Conservation (phyloP, 1,284 basidiomycete genomes). For the Cryptococcus sp. region DNA sequence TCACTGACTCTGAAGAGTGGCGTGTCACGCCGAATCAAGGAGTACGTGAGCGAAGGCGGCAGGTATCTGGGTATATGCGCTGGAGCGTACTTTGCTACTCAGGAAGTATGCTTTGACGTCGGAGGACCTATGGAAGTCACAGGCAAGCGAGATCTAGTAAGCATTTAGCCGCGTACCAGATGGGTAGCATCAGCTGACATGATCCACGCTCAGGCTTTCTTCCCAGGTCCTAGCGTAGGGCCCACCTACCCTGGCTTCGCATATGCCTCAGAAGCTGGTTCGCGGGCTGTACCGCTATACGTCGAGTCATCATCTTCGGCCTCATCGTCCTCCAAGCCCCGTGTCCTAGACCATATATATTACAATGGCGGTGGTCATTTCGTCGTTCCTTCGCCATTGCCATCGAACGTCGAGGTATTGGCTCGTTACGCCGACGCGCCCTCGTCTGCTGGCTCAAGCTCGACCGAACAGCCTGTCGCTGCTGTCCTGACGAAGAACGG, state of each 20-base stretch:
- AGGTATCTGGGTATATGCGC: slow-evolving; percentile 67
- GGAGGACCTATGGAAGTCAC: slow-evolving; percentile 57
- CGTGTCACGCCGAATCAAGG: slow-evolving; percentile 59
- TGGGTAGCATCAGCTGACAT: not conserved
- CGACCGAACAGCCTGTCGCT: slow-evolving; percentile 54
- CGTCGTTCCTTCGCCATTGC: slow-evolving; percentile 43
- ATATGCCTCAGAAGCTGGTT: slow-evolving; percentile 57
- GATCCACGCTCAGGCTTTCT: slow-evolving; percentile 56
- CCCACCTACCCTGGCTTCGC: slow-evolving; percentile 63
- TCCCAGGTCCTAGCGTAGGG: slow-evolving; percentile 59
- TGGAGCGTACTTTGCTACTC: slow-evolving; percentile 60
- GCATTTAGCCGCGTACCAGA: slow-evolving; percentile 1
- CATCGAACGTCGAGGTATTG: slow-evolving; percentile 47
- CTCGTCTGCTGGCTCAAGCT: slow-evolving; percentile 21
- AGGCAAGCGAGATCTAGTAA: slow-evolving; percentile 58
- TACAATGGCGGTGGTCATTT: slow-evolving; percentile 63
- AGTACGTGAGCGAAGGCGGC: slow-evolving; percentile 71
- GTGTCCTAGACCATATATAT: slow-evolving; percentile 53
- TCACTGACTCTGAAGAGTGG: slow-evolving; percentile 53
- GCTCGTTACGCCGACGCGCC: slow-evolving; percentile 51
- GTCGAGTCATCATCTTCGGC: slow-evolving; percentile 33
- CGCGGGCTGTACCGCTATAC: slow-evolving; percentile 48
- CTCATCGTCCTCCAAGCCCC: slow-evolving; percentile 22
- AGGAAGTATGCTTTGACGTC: slow-evolving; percentile 57
- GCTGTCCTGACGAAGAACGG: slow-evolving; percentile 60